Evolutionary conservation across 2,329 filamentous ascomycete species (phyloP).

Genomic region (Lasiodiplodia hormozganensis): DNA sequence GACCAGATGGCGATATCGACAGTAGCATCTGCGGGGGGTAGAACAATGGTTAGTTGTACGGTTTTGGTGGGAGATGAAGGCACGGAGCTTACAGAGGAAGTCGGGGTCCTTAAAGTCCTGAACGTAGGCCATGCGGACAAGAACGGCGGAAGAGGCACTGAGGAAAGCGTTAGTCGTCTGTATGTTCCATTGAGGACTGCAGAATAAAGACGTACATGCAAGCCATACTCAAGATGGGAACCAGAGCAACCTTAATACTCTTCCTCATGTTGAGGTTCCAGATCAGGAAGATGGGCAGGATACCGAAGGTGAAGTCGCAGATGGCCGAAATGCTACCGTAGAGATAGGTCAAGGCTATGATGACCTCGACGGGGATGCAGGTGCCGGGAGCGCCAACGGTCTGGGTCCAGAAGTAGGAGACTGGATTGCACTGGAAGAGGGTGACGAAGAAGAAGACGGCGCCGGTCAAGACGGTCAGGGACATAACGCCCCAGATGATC

Average conservation of each 20-base stretch:
- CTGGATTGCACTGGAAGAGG: conserved; percentile 58
- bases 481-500: conserved; percentile 49
- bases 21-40: conserved; percentile 31
- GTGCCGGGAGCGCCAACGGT: conserved; percentile 45
- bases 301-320: conserved; percentile 58
- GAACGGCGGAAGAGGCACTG: conserved; percentile 43
- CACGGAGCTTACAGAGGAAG: conserved; percentile 39
- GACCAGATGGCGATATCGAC: conserved; percentile 48
- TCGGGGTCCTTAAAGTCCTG: conserved; percentile 44
- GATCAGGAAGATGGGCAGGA: conserved; percentile 59
- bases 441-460: conserved; percentile 56
- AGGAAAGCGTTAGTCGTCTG: not conserved
- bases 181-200: not conserved
- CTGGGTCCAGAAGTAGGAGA: conserved; percentile 58
- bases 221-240: conserved; percentile 58
- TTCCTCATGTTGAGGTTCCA: conserved; percentile 59
- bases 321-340: conserved; percentile 56
- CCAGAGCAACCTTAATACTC: conserved; percentile 56
- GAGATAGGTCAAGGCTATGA: conserved; percentile 54
- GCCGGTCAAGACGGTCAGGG: conserved; percentile 45
- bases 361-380: conserved; percentile 51
- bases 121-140: conserved; percentile 45
- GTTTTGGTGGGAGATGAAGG: too few relatives aligned
- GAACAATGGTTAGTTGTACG: not conserved
- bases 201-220: conserved; percentile 41